Evolutionary conservation across 805 yeast genomes (phyloP).

Genomic region (Sugiyamaella marilandica): DNA sequence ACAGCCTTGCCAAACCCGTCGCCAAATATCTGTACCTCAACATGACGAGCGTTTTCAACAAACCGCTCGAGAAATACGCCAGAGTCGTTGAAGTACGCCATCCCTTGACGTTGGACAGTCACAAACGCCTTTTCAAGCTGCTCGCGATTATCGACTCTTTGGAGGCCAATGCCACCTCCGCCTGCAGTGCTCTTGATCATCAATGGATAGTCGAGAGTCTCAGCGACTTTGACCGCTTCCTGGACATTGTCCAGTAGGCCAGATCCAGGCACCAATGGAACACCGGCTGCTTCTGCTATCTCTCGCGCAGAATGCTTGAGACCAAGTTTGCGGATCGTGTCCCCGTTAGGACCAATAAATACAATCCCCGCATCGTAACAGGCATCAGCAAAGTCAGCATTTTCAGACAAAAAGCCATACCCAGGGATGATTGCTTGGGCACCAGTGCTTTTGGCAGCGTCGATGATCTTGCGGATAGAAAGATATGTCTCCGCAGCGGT

Average conservation of each 20-base stretch:
- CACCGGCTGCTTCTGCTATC: constrained; percentile 86
- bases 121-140: constrained; percentile 83
- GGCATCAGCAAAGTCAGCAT: constrained; percentile 91
- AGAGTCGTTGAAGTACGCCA: constrained; percentile 87
- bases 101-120: constrained; percentile 91
- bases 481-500: constrained; percentile 91
- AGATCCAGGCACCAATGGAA: constrained; percentile 97
- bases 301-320: constrained; percentile 95
- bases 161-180: constrained; percentile 98
- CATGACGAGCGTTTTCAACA: constrained; percentile 93
- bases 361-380: constrained; percentile 77
- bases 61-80: constrained; percentile 94
- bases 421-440: constrained; percentile 98
- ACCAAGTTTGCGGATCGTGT: constrained; percentile 85
- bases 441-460: constrained; percentile 75
- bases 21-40: constrained; percentile 94
- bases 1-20: constrained; percentile 92
- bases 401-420: constrained; percentile 93
- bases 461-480: constrained; percentile 74
- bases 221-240: constrained; percentile 75
- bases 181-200: constrained; percentile 99
- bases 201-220: constrained; percentile 71
- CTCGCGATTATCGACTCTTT: constrained; percentile 76
- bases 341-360: constrained; percentile 96
- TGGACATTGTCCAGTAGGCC: constrained; percentile 65